These are phyloP conservation scores for Monosporascus sp. DNA, from an alignment of 2,329 filamentous ascomycete species.

Conservation along the genomic window DNA sequence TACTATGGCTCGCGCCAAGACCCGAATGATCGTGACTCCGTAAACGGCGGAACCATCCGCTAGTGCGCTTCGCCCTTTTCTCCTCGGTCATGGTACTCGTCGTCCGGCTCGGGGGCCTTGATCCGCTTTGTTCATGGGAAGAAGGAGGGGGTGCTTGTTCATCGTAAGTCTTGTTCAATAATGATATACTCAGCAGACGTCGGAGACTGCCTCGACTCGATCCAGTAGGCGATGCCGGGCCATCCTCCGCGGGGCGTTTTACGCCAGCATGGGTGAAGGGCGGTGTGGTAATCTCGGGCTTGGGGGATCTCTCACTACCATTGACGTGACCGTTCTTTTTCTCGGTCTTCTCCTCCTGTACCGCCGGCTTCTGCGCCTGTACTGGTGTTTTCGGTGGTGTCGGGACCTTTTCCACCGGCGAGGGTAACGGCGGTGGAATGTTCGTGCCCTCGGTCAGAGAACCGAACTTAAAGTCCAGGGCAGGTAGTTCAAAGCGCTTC, in stretches of 20 bases:
- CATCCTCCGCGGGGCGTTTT: slow-evolving; percentile 46
- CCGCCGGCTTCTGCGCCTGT: slow-evolving; percentile 9
- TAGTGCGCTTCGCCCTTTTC: slow-evolving; percentile 49
- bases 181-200: slow-evolving; percentile 50
- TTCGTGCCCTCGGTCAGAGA: slow-evolving; percentile 56
- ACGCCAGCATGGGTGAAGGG: slow-evolving; percentile 29
- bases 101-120: slow-evolving; percentile 46
- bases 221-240: slow-evolving; percentile 45
- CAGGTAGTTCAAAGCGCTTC: slow-evolving; percentile 50
- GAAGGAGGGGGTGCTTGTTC: slow-evolving; percentile 29
- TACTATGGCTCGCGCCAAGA: slow-evolving; percentile 14
- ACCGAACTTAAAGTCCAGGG: slow-evolving; percentile 52
- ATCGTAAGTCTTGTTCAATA: slow-evolving; percentile 49
- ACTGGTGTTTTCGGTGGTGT: slow-evolving; percentile 35
- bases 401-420: slow-evolving; percentile 42
- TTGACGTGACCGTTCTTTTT: slow-evolving; percentile 28
- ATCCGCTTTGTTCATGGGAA: slow-evolving; percentile 23
- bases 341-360: slow-evolving; percentile 15
- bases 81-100: slow-evolving; percentile 44
- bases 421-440: slow-evolving; percentile 54
- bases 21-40: slow-evolving; percentile 26
- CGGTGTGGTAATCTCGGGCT: slow-evolving; percentile 21
- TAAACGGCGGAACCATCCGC: slow-evolving; percentile 55
- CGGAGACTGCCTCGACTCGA: slow-evolving; percentile 52
- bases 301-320: slow-evolving; percentile 34